Evolutionary conservation across 768 basidiomycete species (phyloP), one percentile per base, ranked within the genome.

Genomic region (Leccinellum rugosiceps): DNA sequence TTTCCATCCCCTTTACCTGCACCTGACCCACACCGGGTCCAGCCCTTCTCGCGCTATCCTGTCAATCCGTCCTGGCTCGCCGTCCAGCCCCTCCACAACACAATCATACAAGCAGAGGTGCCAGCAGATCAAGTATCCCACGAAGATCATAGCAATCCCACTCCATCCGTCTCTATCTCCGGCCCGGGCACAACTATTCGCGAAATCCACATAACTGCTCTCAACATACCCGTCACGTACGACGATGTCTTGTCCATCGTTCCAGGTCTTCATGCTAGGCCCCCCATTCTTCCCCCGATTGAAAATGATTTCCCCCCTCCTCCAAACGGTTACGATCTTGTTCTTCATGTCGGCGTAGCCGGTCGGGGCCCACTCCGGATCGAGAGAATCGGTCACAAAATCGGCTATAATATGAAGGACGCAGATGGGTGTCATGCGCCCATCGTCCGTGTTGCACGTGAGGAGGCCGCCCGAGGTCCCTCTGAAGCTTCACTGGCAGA

Each of bases 1-100:
- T 64, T 72, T 63, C 63, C 9, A 19, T 68, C 62, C 32, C 43
- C 50, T 21, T 64, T 50, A 38, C 48, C 15, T 44, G 48, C 52
- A 46, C 63, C 64, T 68, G 52, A 67, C 68, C 30, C 52, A 52
- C 50, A 49, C 58, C 47, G 60, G 65, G 59, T 50, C 59, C 65
- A 85, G 83, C 84, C 86, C 26, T 85, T 84, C 68, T 70, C 76
- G 51, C 78, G 81, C 19, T 81, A 80, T 63, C 64, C 74, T 51
- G 77, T 77, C 55, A 89, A 89, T 64, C 87, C 88, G 2, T 88
- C 87, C 21, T 89, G 88, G 87, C 76, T 85, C 7, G 86, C 87
- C 32, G 86, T 85, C 11, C 74, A 80, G 58, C 77, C 83, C 10
- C 75, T 90, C 21, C 83, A 87, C 63, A 82, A 88, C 67, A 72